Evolutionary conservation across 768 basidiomycete species (phyloP), one percentile per base, ranked within the genome.

Genomic region (Xanthoconium purpureum): DNA sequence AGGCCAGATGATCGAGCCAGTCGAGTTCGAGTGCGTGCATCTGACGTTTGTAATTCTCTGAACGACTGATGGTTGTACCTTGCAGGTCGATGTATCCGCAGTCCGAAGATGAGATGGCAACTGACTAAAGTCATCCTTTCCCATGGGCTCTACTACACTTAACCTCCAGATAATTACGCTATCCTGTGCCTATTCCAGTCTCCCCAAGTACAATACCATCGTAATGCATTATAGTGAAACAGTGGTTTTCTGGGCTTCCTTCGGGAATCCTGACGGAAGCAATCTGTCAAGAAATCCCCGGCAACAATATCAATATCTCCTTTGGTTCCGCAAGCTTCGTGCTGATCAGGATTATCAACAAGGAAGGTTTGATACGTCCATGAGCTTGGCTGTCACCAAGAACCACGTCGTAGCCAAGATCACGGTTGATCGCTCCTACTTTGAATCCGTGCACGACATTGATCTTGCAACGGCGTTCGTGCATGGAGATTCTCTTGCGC

Each of bases 21-120:
- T 44, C 43, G 32, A 56, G 3, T 55, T 44, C 7, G 50, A 55
- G 57, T 47, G 38, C 32, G 57, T 46, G 36, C 37, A 50, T 47
- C 30, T 28, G 9, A 10, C 42, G 18, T 24, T 20, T 1, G 3
- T 37, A 2, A 11, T 17, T 13, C 13, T 20, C 8, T 33, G 12
- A n/a, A 6, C 17, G 9, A 30, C 10, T 46, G 29, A 52, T 8
- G 17, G n/a, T 37, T 35, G 14, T 39, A 17, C 53, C 29, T 35
- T 3, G 5, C 36, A 62, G 61, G n/a, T 5, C 18, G 17, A 32
- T 46, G 43, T 49, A 52, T 46, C 20, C n/a, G 10, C 14, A 30
- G 6, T 52, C 52, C 13, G 44, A 62, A 5, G 47, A 47, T 7
- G 52, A 51, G n/a, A 49, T 48, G 35, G 42, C 7, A 18, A 38